A percentile compares a stretch with the other conserved stretches of the same genome.
Conservation (phyloP, 129 eudicot species). For the Pseudognaphalium luteoalbum region DNA sequence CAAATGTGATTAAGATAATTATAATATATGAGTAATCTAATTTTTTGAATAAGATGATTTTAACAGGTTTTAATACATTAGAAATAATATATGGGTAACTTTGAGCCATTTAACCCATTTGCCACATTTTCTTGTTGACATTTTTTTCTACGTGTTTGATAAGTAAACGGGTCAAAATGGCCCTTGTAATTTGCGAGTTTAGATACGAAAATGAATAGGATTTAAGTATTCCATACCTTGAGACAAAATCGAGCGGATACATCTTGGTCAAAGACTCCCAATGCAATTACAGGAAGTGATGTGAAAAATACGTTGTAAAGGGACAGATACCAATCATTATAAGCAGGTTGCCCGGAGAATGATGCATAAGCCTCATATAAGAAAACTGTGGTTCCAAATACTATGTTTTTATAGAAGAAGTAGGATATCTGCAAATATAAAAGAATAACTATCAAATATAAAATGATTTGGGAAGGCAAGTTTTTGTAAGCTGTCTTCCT, state of each 20-base stretch:
- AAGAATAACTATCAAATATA: background rate
- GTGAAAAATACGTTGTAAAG: constrained; percentile 64
- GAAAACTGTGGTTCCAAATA: constrained; percentile 66
- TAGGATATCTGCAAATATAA: constrained; percentile 57
- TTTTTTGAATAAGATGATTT: background rate
- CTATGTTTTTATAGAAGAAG: constrained; percentile 75
- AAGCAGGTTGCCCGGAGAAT: constrained; percentile 64
- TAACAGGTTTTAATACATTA: background rate
- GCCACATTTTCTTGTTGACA: background rate
- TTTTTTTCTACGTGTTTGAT: background rate
- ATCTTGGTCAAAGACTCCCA: constrained; percentile 75
- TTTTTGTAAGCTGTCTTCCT: background rate
- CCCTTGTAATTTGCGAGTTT: background rate
- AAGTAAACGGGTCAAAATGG: background rate
- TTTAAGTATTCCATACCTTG: constrained; percentile 42
- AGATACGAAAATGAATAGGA: background rate
- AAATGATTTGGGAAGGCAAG: background rate
- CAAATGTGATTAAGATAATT: background rate
- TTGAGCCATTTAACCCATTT: background rate
- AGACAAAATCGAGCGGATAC: constrained; percentile 57
- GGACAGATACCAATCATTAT: constrained; percentile 62
- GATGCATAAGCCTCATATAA: constrained; percentile 58
- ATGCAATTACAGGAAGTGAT: constrained; percentile 63
- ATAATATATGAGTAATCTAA: background rate
- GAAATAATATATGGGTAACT: background rate